Evolutionary conservation across 768 basidiomycete species (phyloP).

Genomic region (Suillus brevipes): DNA sequence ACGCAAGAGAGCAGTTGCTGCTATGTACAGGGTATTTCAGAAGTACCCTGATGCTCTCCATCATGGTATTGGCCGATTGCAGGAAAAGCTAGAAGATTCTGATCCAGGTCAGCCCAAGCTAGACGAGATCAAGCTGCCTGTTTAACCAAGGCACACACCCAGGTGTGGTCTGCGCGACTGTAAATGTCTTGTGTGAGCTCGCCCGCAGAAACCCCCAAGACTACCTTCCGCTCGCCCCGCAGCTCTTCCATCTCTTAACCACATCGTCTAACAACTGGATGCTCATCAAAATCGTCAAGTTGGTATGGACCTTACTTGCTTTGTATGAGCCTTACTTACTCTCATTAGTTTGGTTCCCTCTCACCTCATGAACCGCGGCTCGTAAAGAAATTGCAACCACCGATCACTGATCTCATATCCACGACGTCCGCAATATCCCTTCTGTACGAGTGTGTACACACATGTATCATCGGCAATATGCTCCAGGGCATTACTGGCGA

Average conservation of each 20-base stretch:
- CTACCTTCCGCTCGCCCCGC: conserved; percentile 86
- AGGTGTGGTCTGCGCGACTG: conserved; percentile 93
- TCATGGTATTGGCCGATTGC: conserved; percentile 65
- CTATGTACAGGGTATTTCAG: conserved; percentile 75
- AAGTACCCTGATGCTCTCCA: conserved; percentile 80
- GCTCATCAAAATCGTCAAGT: conserved; percentile 97
- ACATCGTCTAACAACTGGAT: conserved; percentile 99
- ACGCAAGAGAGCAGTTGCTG: conserved; percentile 86
- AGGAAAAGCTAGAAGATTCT: conserved; percentile 79
- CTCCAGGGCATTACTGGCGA: conserved; percentile 76
- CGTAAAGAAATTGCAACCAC: conserved; percentile 91
- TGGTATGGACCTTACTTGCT: conserved; percentile 50
- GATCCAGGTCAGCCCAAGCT: conserved; percentile 55
- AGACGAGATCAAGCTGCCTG: not conserved
- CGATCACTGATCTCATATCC: conserved; percentile 92
- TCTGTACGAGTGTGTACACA: conserved; percentile 97
- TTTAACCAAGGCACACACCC: conserved; percentile 11
- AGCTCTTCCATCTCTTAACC: conserved; percentile 89
- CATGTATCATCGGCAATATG: conserved; percentile 97
- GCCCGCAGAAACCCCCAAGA: conserved; percentile 76
- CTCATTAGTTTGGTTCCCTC: conserved; percentile 81
- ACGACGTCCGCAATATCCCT: conserved; percentile 95
- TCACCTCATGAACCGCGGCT: conserved; percentile 91
- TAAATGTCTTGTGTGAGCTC: conserved; percentile 93
- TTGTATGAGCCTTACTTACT: conserved; percentile 3